A percentile compares a stretch with the other conserved stretches of the same genome.
These are phyloP conservation scores for Neofusicoccum sp. DNA, from an alignment of 2,329 filamentous ascomycete genomes.

Conservation along the genomic window DNA sequence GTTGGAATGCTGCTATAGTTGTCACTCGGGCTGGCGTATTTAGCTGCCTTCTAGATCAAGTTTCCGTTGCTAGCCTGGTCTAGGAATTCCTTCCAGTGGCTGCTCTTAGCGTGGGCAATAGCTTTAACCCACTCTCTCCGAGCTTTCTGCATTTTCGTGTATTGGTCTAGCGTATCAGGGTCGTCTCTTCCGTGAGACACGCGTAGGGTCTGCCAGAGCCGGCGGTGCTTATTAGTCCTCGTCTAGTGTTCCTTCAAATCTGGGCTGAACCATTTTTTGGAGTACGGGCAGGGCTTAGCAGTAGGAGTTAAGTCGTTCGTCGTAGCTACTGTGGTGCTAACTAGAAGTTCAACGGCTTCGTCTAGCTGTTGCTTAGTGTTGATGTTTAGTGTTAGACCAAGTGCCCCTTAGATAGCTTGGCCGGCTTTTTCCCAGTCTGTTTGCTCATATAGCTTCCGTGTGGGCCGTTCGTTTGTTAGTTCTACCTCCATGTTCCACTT, in stretches of 20 bases:
- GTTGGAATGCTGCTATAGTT: background rate
- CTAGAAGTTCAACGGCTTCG: background rate
- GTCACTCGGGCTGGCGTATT: background rate
- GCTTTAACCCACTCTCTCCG: background rate
- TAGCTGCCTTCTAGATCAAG: constrained; percentile 2
- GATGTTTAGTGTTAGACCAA: background rate
- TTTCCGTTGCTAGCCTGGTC: background rate
- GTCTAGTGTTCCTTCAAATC: background rate
- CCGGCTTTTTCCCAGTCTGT: background rate
- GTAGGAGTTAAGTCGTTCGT: background rate
- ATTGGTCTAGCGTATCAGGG: background rate
- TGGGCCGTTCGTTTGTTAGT: too few species aligned
- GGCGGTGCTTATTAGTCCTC: background rate
- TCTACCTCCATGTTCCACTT: too few species aligned
- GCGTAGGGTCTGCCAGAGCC: background rate
- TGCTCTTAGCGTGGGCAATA: background rate
- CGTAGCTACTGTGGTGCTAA: background rate
- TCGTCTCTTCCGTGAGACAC: background rate
- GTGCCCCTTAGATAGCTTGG: background rate
- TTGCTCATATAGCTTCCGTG: background rate
- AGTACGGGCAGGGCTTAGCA: constrained; percentile 4
- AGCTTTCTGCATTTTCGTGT: background rate
- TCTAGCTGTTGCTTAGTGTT: background rate
- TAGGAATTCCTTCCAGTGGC: constrained; percentile 9
- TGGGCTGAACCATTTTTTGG: background rate